Conservation (phyloP, 2,329 filamentous ascomycete genomes). For the Macrophomina pseudophaseolina region DNA sequence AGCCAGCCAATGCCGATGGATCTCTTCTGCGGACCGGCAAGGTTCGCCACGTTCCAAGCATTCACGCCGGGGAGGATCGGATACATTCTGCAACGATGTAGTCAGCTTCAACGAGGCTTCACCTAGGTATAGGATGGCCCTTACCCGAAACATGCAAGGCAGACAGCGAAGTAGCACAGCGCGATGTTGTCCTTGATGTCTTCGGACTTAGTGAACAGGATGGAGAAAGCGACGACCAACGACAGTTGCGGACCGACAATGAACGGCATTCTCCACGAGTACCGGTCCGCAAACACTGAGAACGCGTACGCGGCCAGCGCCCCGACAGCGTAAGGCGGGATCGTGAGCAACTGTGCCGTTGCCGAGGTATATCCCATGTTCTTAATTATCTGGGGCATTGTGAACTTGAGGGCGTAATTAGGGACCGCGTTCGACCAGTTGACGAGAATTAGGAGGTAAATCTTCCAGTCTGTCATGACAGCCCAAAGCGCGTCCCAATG, state of each 20-base stretch:
- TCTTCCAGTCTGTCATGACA: conserved; percentile 13
- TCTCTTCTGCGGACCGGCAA: conserved; percentile 38
- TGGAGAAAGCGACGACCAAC: conserved; percentile 48
- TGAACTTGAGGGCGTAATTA: conserved; percentile 47
- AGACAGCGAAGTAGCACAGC: conserved; percentile 52
- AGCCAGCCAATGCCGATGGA: conserved; percentile 40
- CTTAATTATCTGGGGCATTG: conserved; percentile 30
- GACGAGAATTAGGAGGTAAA: conserved; percentile 14
- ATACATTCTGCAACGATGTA: conserved; percentile 35
- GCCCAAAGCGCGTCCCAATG: conserved; percentile 8
- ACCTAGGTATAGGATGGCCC: neutral
- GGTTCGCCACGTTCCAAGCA: conserved; percentile 39
- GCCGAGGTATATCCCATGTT: conserved; percentile 38
- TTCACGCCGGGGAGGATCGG: conserved; percentile 38
- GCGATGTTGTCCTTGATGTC: conserved; percentile 49
- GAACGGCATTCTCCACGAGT: conserved; percentile 37
- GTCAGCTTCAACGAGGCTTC: conserved; percentile 20
- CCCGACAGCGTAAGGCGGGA: conserved; percentile 34
- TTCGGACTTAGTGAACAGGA: conserved; percentile 47
- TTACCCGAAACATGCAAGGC: conserved; percentile 48
- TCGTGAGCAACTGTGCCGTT: conserved; percentile 38
- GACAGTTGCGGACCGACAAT: conserved; percentile 34
- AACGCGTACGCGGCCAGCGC: conserved; percentile 35
- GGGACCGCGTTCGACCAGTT: conserved; percentile 21
- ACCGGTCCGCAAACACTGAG: conserved; percentile 35